Evolutionary conservation across 1,139 yeast genomes (phyloP), one percentile per base, ranked within the genome.

Genomic region (Fermentozyma sake): DNA sequence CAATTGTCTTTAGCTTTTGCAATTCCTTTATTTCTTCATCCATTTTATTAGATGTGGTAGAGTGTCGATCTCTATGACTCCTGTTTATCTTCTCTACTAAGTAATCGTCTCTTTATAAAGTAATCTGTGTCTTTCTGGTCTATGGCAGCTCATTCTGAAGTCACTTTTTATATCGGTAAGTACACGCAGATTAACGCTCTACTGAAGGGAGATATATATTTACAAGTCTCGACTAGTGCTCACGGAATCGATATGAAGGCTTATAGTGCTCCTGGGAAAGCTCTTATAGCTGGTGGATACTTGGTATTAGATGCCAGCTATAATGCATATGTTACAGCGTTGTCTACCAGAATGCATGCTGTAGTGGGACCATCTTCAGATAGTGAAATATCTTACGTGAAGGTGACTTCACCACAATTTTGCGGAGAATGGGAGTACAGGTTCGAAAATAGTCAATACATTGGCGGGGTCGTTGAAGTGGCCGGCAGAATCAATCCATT

Each of bases 251-350:
- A n/a, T n/a, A 16, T 28, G 42, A 44, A 41, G 27, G 72, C 61
- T 11, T 87, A 76, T 48, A 83, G 96, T 47, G 94, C 97, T 1
- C 97, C 98, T 0, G 96, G 97, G 0, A 91, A 91, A 54, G 97
- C 96, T 1, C 64, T 91, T 19, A 48, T 91, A 11, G 96, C 94
- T 1, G 98, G 98, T 7, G 98, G 98, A 0, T 91, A 91, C 50
- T 67, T 91, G 26, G 97, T 91, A 0, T 62, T 91, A 14, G 93
- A 84, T 33, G 89, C 91, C 0, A 52, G 52, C 22, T 87, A 83
- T 55, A 61, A 68, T 27, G 77, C 96, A 0, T 84, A 81, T 50
- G 95, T 86, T 5, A 78, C 91, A 5, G 97, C 96, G 0, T 68
- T 91, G 14, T 83, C 95, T 1, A 76, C 95, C 4, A 68, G 97